These are phyloP conservation scores for Sporothrix variecibatus DNA, from an alignment of 2,329 filamentous ascomycete species.

Conservation along the genomic window DNA sequence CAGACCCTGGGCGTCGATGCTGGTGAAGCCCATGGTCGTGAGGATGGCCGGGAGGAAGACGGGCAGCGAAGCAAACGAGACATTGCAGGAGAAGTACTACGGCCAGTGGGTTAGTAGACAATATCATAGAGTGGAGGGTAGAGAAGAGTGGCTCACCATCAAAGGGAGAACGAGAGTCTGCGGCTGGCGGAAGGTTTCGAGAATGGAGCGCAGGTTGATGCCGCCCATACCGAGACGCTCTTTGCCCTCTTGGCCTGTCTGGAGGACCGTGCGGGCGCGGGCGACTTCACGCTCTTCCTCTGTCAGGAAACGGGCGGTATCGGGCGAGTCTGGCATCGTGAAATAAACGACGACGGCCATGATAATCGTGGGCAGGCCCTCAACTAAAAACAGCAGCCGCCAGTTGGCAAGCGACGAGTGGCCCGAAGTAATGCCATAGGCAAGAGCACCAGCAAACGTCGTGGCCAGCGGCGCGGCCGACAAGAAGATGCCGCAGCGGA, in stretches of 20 bases:
- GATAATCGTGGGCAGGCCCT: slow-evolving; percentile 61
- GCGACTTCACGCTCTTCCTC: slow-evolving; percentile 61
- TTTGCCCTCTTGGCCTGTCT: slow-evolving; percentile 53
- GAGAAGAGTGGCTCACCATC: slow-evolving; percentile 25
- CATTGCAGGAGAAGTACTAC: slow-evolving; percentile 44
- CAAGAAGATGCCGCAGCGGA: slow-evolving; percentile 71
- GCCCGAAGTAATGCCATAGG: slow-evolving; percentile 64
- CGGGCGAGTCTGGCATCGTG: slow-evolving; percentile 54
- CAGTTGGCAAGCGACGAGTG: slow-evolving; percentile 60
- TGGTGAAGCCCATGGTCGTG: slow-evolving; percentile 66
- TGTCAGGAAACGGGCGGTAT: slow-evolving; percentile 55
- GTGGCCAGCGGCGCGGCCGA: slow-evolving; percentile 68
- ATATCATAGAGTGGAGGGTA: too few relatives aligned
- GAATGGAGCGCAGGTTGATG: slow-evolving; percentile 49
- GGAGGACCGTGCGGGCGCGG: slow-evolving; percentile 52
- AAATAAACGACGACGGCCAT: slow-evolving; percentile 58
- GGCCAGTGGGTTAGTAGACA: background rate
- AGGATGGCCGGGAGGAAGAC: slow-evolving; percentile 67
- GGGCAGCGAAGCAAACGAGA: slow-evolving; percentile 46
- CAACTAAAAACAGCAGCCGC: slow-evolving; percentile 66
- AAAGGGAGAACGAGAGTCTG: slow-evolving; percentile 53
- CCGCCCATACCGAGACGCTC: slow-evolving; percentile 46
- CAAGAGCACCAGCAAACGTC: slow-evolving; percentile 65
- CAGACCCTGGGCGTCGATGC: slow-evolving; percentile 69
- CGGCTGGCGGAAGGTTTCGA: slow-evolving; percentile 48